phyloP scores from a whole-genome alignment of 2,329 filamentous ascomycete genomes.

The Coleophoma eucalyptorum region DNA sequence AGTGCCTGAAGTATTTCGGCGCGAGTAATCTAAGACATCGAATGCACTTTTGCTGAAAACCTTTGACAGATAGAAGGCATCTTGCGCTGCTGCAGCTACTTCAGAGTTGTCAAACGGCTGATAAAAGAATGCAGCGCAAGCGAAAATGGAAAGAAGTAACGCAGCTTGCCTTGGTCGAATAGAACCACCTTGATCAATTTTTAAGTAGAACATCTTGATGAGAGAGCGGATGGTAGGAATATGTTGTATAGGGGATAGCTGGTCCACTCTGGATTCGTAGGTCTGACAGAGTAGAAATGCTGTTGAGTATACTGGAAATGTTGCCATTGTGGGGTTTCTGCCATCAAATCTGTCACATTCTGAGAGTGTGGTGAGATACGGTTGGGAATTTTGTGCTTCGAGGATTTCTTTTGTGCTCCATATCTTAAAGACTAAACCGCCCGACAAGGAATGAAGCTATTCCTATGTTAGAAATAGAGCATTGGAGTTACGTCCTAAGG shows the following conservation, averaged over 20 bases:
- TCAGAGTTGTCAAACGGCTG: conserved; percentile 11
- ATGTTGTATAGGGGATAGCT: conserved; percentile 20
- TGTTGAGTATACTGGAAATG: conserved; percentile 14
- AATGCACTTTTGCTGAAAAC: conserved; percentile 25
- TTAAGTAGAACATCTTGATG: conserved; percentile 19
- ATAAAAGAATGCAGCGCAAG: conserved; percentile 21
- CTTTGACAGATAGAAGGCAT: conserved; percentile 23
- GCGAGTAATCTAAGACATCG: conserved; percentile 28
- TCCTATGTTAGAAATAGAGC: conserved; percentile 1
- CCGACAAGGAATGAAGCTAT: conserved; percentile 15
- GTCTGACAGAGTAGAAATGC: conserved; percentile 16
- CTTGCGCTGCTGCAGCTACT: conserved; percentile 12
- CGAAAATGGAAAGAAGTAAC: conserved; percentile 21
- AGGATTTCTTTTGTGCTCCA: conserved; percentile 10
- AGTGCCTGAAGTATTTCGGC: conserved; percentile 17
- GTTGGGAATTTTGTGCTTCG: background rate
- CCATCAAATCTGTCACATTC: background rate
- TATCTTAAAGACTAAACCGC: conserved; percentile 11
- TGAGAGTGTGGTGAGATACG: background rate
- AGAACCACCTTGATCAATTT: conserved; percentile 13
- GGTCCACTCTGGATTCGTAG: conserved; percentile 15
- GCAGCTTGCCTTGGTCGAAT: conserved; percentile 19
- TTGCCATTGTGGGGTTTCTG: conserved; percentile 5
- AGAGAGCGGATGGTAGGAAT: conserved; percentile 16
- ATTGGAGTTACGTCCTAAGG: background rate